Conservation (phyloP, 768 basidiomycete species). For the Tubosaeta sp. region DNA sequence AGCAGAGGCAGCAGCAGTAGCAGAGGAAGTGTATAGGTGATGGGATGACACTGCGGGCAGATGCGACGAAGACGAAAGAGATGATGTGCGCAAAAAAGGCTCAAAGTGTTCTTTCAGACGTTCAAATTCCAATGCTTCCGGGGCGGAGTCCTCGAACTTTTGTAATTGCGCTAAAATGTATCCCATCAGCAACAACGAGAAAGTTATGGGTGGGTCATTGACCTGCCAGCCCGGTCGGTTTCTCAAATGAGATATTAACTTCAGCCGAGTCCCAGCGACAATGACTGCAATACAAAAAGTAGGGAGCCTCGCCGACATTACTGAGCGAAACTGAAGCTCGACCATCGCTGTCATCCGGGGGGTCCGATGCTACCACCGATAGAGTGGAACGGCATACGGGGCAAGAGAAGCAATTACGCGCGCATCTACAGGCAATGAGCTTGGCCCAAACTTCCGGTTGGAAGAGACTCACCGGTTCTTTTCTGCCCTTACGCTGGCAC, state of each 20-base stretch:
- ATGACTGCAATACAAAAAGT: conserved; percentile 85
- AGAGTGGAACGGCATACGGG: conserved; percentile 90
- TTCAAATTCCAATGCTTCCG: conserved; percentile 87
- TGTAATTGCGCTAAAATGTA: conserved; percentile 76
- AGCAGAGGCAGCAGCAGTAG: conserved; percentile 86
- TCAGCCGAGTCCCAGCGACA: conserved; percentile 95
- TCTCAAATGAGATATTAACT: conserved; percentile 91
- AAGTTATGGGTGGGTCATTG: conserved; percentile 18
- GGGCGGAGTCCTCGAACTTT: conserved; percentile 81
- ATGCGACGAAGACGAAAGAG: conserved; percentile 63
- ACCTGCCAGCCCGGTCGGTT: conserved; percentile 95
- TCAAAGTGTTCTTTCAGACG: conserved; percentile 96
- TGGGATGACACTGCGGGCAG: conserved; percentile 53
- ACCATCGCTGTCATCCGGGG: conserved; percentile 54
- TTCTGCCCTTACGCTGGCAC: conserved; percentile 96
- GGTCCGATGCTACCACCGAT: conserved; percentile 88
- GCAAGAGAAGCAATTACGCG: conserved; percentile 96
- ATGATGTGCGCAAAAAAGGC: conserved; percentile 83
- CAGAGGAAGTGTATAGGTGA: conserved; percentile 72
- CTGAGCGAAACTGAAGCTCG: conserved; percentile 47
- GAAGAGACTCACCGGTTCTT: conserved; percentile 73
- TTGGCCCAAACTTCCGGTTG: background rate
- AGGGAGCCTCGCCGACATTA: conserved; percentile 79
- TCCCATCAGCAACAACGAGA: conserved; percentile 1
- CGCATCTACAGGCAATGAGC: conserved; percentile 60